Evolutionary conservation across 108 stramenopile species (phyloP).

Genomic region (Cafeteria roenbergensis): DNA sequence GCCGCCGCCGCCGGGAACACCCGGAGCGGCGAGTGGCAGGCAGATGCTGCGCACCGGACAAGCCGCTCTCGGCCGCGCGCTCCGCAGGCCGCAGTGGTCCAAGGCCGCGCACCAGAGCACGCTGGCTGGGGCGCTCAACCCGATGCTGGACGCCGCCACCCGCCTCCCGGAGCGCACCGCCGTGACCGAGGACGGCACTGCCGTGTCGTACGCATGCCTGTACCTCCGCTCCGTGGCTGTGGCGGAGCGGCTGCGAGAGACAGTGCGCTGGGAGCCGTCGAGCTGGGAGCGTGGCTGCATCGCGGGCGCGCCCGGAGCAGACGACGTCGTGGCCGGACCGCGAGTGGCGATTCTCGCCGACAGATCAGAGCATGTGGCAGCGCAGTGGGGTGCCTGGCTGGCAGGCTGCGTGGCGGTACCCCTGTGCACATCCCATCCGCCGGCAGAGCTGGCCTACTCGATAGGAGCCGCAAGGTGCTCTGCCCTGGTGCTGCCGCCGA

Average conservation of each 20-base stretch:
- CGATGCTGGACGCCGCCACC: too few relatives aligned
- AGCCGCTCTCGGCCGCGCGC: too few relatives aligned
- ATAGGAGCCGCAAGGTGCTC: background rate
- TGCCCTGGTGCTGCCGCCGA: background rate
- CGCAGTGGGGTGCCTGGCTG: conserved; percentile 12
- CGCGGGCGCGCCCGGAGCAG: too few relatives aligned
- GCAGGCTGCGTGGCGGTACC: conserved; percentile 6
- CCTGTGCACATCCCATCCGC: conserved; percentile 7
- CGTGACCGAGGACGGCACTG: too few relatives aligned
- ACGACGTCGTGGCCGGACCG: background rate
- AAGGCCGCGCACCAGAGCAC: too few relatives aligned
- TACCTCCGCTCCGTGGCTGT: background rate
- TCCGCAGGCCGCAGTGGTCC: too few relatives aligned
- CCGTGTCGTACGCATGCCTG: background rate
- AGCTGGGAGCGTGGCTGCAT: background rate
- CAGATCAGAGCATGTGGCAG: conserved; percentile 8
- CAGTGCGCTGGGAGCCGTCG: background rate
- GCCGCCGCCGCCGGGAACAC: too few relatives aligned
- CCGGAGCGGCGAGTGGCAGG: too few relatives aligned
- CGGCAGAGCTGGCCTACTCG: conserved; percentile 5
- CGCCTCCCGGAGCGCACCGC: too few relatives aligned
- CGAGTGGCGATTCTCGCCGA: background rate
- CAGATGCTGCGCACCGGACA: too few relatives aligned
- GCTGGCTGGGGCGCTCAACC: too few relatives aligned
- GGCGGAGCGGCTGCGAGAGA: background rate